Conservation (phyloP, 2,329 filamentous ascomycete species). For the Eutypella sp. region DNA sequence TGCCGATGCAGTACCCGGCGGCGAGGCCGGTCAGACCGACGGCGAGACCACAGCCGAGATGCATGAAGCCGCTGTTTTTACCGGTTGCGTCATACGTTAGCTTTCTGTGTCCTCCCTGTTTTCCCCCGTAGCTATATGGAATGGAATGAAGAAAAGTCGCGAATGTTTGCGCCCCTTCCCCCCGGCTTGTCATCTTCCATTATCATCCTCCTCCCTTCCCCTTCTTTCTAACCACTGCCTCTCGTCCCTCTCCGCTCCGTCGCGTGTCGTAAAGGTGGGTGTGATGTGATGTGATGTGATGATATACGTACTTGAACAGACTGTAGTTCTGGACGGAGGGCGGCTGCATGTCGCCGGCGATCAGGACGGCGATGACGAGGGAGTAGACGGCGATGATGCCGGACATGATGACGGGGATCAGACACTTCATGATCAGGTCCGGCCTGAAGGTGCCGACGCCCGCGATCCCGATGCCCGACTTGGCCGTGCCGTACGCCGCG, state of each 20-base stretch:
- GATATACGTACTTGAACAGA: conserved; percentile 78
- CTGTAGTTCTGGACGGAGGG: conserved; percentile 66
- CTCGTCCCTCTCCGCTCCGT: too few relatives aligned
- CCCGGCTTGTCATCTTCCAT: too few relatives aligned
- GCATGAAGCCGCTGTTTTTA: conserved; percentile 72
- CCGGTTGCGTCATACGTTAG: conserved; percentile 6
- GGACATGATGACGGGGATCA: conserved; percentile 94
- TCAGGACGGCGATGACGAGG: conserved; percentile 93
- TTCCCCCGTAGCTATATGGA: neutral
- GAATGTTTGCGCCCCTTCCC: too few relatives aligned
- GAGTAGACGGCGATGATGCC: conserved; percentile 98
- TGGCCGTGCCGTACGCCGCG: conserved; percentile 82
- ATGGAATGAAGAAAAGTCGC: too few relatives aligned
- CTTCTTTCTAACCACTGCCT: too few relatives aligned
- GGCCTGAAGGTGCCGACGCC: conserved; percentile 81
- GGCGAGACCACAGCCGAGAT: conserved; percentile 82
- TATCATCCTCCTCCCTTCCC: too few relatives aligned
- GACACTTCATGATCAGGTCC: conserved; percentile 88
- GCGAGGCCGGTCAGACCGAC: conserved; percentile 91
- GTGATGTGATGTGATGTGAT: too few relatives aligned
- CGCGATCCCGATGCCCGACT: conserved; percentile 82
- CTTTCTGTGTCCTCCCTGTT: neutral
- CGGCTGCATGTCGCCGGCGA: conserved; percentile 81
- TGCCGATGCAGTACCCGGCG: conserved; percentile 92
- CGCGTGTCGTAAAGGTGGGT: too few relatives aligned